Base-by-base conservation (phyloP, 257 asterid genomes). In the Henckelia pumila region DNA sequence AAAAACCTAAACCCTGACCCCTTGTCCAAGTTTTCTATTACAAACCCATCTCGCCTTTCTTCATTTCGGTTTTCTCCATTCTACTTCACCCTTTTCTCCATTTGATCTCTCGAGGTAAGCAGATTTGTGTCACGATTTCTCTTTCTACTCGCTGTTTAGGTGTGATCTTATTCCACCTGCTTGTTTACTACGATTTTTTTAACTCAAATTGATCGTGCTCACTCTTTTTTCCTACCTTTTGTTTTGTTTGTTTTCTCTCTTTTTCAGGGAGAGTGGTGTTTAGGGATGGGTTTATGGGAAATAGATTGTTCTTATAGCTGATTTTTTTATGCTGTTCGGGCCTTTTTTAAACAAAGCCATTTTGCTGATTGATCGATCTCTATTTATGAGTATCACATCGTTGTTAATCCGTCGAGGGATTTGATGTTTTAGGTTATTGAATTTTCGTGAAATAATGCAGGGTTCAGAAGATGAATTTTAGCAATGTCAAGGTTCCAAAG, bases 401-500 rank as follows among this genome's bases (percentile, higher is more conserved):
- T 47, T 47, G 20, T 47, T 47, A 0, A 47, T 47, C 5, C 20
- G 5, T 8, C 5, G 55, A 44, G 55, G 55, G 55, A 47, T 47
- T 17, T 16, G 8, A 14, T 44, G 5, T 11, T 40, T 40, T 40
- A 35, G 47, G 9, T 8, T 1, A 40, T 40, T 40, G 50, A 40
- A 40, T 40, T n/a, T 11, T 47, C 17, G 25, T 56, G 56, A 28
- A 14, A 33, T 14, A 19, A 11, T 59, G 70, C 83, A 78, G 89
- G 60, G 17, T 22, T 68, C 56, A 50, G 61, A 72, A 67, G 75
- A 82, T 82, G 83, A 79, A 73, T 63, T 66, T 89, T 74, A 73
- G 76, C 56, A 79, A 70, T 56, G 75, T 76, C 58, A 84, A 86
- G 68, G 77, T 83, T 68, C 89, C 92, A 0, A 83, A 81, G 64